phyloP scores from a whole-genome alignment of 2,329 filamentous ascomycete genomes.

The Purpureocillium takamizusanense region DNA sequence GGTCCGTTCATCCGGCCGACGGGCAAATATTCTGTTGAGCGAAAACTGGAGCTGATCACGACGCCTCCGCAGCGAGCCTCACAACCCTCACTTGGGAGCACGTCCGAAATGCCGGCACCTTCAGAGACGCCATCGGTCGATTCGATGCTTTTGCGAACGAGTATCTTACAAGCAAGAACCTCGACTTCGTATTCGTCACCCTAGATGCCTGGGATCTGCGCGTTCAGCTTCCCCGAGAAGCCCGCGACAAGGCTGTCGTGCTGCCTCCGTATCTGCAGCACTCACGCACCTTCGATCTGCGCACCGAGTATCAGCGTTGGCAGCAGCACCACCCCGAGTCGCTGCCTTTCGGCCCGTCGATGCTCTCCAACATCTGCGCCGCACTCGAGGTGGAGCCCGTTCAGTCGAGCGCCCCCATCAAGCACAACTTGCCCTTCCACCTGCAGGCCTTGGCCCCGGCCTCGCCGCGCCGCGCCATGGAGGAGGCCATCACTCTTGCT shows the following conservation, averaged over 20 bases:
- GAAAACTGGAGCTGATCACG: conserved; percentile 3
- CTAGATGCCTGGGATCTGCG: conserved; percentile 97
- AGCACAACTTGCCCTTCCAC: conserved; percentile 97
- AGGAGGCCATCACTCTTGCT: conserved; percentile 90
- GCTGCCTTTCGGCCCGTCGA: conserved; percentile 89
- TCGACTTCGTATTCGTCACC: conserved; percentile 97
- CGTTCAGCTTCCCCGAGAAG: conserved; percentile 93
- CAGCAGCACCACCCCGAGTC: conserved; percentile 98
- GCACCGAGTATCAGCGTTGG: conserved; percentile 97
- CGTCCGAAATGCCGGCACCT: conserved; percentile 92
- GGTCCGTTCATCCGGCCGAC: no score
- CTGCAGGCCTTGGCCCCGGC: conserved; percentile 91
- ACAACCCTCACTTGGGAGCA: conserved; percentile 99
- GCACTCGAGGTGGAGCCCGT: conserved; percentile 97
- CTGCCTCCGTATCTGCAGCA: conserved; percentile 95
- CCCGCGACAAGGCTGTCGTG: conserved; percentile 95
- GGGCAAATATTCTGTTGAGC: no score
- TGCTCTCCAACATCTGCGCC: conserved; percentile 94
- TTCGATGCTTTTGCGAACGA: conserved; percentile 93
- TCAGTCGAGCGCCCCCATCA: conserved; percentile 94
- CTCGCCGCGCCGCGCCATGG: conserved; percentile 91
- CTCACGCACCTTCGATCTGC: conserved; percentile 91
- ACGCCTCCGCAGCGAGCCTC: conserved; percentile 62
- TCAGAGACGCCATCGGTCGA: conserved; percentile 90
- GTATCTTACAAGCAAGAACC: conserved; percentile 80